A percentile compares a stretch with the other conserved stretches of the same genome.
Conservation (phyloP, 1,284 basidiomycete species). For the Trametes pubescens region DNA sequence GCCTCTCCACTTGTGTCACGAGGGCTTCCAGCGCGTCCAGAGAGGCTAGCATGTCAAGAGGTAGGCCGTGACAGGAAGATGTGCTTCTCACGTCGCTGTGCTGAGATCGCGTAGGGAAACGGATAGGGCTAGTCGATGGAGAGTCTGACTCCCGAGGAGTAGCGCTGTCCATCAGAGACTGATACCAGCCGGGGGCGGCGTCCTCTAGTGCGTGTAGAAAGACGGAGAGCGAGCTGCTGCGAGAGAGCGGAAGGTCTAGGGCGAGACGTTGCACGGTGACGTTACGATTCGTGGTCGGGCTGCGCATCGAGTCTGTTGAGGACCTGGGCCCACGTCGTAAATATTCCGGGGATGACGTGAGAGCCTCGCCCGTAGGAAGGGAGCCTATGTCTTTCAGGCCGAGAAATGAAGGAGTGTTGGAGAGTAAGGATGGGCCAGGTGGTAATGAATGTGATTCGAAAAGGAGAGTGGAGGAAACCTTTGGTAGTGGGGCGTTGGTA, state of each 20-base stretch:
- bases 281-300: constrained; percentile 19
- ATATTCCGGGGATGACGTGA: constrained; percentile 1
- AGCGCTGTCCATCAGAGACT: constrained; percentile 30
- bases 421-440: constrained; percentile 19
- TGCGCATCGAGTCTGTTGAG: constrained; percentile 2
- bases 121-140: background rate
- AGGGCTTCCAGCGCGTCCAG: constrained; percentile 26
- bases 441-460: constrained; percentile 26
- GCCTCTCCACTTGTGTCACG: constrained; percentile 2
- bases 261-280: constrained; percentile 29
- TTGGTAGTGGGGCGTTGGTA: constrained; percentile 9
- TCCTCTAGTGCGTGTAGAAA: constrained; percentile 29
- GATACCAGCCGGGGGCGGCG: constrained; percentile 33
- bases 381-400: constrained; percentile 5
- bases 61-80: background rate
- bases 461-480: constrained; percentile 24
- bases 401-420: constrained; percentile 22
- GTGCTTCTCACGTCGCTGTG: background rate
- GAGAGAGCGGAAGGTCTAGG: constrained; percentile 26
- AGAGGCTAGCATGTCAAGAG: constrained; percentile 14
- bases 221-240: constrained; percentile 26
- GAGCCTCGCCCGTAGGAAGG: too few relatives aligned
- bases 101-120: background rate
- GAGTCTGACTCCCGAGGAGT: constrained; percentile 5
- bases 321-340: constrained; percentile 4